Evolutionary conservation across 2,329 filamentous ascomycete species (phyloP).

Genomic region (Gremmenia infestans): DNA sequence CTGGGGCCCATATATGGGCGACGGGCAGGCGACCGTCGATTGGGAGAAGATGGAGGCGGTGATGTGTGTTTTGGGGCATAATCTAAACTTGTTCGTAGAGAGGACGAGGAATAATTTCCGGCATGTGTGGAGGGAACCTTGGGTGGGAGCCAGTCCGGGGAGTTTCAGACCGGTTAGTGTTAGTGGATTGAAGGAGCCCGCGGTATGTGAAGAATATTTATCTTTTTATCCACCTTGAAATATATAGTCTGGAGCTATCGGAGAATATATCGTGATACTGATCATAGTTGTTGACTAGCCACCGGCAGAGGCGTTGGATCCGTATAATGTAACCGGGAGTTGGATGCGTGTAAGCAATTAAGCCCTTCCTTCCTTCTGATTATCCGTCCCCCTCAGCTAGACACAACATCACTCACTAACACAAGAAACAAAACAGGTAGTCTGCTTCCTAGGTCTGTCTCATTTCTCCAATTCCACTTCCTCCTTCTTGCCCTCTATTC

Average conservation of each 20-base stretch:
- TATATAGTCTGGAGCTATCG: too few species aligned
- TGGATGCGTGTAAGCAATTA: conserved; percentile 58
- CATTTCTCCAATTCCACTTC: background rate
- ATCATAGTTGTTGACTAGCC: background rate
- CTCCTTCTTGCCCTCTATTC: conserved; percentile 21
- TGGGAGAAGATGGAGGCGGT: conserved; percentile 79
- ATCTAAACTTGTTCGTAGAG: conserved; percentile 45
- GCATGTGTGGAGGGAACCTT: conserved; percentile 12
- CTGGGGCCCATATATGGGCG: conserved; percentile 69
- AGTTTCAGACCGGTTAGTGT: conserved; percentile 8
- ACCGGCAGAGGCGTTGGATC: conserved; percentile 43
- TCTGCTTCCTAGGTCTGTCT: conserved; percentile 39
- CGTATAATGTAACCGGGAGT: conserved; percentile 65
- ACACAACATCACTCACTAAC: too few species aligned
- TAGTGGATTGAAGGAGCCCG: background rate
- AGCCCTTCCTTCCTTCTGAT: background rate
- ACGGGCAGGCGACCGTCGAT: conserved; percentile 58
- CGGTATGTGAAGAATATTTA: background rate
- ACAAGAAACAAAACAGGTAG: conserved; percentile 29
- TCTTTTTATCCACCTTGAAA: too few species aligned
- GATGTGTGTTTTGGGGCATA: conserved; percentile 62
- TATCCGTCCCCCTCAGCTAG: background rate
- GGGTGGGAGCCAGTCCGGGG: conserved; percentile 9
- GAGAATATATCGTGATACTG: too few species aligned
- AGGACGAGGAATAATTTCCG: conserved; percentile 1